Evolutionary conservation across 2,329 filamentous ascomycete genomes (phyloP).

Genomic region (Trichoderma endophyticum): DNA sequence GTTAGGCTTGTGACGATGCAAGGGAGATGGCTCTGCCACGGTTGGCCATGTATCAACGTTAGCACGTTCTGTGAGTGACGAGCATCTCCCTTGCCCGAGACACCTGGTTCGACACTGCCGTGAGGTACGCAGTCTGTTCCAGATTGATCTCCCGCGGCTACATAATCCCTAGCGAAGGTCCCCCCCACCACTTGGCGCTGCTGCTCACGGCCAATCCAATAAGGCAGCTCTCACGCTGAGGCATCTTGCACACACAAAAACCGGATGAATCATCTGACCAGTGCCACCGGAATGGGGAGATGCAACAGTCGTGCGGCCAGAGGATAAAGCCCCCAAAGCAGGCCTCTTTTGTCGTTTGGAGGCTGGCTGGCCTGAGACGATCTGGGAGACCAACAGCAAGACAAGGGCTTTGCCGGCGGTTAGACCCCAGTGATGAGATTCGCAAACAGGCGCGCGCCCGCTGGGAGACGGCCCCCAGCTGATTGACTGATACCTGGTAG

Average conservation of each 20-base stretch:
- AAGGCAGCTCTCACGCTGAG: not conserved
- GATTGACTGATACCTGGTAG: not conserved
- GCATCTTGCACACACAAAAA: not conserved
- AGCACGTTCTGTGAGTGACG: not conserved
- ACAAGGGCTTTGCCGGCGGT: not conserved
- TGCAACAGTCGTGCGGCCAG: not conserved
- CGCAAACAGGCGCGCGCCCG: conserved; percentile 1
- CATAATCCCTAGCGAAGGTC: conserved; percentile 5
- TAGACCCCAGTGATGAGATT: conserved; percentile 2
- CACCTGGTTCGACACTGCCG: conserved; percentile 12
- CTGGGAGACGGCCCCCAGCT: not conserved
- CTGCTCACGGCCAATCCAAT: not conserved
- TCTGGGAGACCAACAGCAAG: not conserved
- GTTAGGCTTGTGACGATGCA: not conserved
- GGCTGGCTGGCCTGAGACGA: not conserved
- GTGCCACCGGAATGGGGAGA: not conserved
- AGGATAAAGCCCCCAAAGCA: not conserved
- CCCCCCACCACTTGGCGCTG: conserved; percentile 6
- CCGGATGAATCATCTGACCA: not conserved
- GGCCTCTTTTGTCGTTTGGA: not conserved
- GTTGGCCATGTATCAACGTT: not conserved
- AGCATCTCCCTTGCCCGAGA: conserved; percentile 17
- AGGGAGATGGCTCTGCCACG: not conserved
- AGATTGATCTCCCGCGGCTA: conserved; percentile 22
- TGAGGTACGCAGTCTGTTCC: conserved; percentile 17